These are phyloP conservation scores for Aspergillus quadricinctus DNA, from an alignment of 2,329 filamentous ascomycete genomes.

Conservation along the genomic window DNA sequence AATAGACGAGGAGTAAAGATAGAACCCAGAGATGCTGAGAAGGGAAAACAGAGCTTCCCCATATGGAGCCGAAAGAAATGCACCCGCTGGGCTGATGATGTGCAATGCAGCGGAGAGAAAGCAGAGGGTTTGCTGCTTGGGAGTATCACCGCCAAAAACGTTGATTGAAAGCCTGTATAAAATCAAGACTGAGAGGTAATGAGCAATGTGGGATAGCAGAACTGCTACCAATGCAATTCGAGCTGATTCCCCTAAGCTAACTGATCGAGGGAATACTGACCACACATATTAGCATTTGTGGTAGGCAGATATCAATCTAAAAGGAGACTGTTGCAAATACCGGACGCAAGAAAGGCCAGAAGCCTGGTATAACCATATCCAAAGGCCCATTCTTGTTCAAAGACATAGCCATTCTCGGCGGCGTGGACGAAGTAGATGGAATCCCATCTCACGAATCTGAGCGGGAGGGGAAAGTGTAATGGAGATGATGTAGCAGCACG, in stretches of 20 bases:
- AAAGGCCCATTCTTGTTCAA: conserved; percentile 66
- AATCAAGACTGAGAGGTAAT: conserved; percentile 69
- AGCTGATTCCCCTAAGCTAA: conserved; percentile 16
- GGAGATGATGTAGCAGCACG: background rate
- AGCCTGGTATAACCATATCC: conserved; percentile 51
- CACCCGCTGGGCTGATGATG: conserved; percentile 77
- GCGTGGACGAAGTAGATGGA: conserved; percentile 56
- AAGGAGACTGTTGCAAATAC: conserved; percentile 19
- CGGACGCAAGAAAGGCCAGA: conserved; percentile 34
- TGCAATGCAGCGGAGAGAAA: conserved; percentile 70
- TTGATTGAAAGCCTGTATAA: conserved; percentile 63
- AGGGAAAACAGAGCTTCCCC: conserved; percentile 75
- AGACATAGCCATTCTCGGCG: conserved; percentile 52
- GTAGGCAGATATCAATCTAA: background rate
- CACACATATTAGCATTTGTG: conserved; percentile 9
- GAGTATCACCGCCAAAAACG: conserved; percentile 46
- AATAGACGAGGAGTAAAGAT: conserved; percentile 57
- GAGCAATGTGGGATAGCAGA: conserved; percentile 65
- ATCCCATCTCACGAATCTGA: conserved; percentile 58
- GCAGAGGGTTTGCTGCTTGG: conserved; percentile 27
- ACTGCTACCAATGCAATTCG: conserved; percentile 54
- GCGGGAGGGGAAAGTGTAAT: conserved; percentile 23
- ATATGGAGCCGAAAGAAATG: conserved; percentile 87
- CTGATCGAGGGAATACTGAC: conserved; percentile 21
- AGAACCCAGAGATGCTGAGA: conserved; percentile 69